phyloP scores from a whole-genome alignment of 441 rosid species.

The Gossypium schwendimanii region DNA sequence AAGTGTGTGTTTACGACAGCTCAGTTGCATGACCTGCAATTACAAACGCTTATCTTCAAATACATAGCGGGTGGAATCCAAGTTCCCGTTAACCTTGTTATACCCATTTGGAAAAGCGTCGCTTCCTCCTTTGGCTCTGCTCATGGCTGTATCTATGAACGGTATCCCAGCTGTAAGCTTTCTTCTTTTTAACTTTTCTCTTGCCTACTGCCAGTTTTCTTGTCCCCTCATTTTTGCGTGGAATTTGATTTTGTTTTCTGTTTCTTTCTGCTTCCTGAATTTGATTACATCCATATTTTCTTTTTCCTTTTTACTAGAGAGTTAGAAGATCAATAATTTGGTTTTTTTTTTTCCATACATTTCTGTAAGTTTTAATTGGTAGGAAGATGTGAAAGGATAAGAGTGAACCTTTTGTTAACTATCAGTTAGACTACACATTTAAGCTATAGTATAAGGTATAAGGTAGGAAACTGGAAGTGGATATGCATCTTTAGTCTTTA shows the following conservation, averaged over 20 bases:
- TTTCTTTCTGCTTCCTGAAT: not conserved
- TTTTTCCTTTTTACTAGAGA: not conserved
- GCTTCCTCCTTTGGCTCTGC: conserved; percentile 23
- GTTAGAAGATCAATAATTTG: not conserved
- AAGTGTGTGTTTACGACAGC: conserved; percentile 30
- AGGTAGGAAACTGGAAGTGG: not conserved
- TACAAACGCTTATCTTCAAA: conserved; percentile 42
- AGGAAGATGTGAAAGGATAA: not conserved
- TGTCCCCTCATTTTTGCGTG: not conserved
- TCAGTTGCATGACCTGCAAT: conserved; percentile 51
- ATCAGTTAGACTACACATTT: not conserved
- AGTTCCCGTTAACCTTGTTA: conserved; percentile 43
- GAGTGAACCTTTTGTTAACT: not conserved
- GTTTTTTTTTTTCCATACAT: not conserved
- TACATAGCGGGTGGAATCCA: conserved; percentile 43
- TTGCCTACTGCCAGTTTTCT: not conserved
- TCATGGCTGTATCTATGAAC: conserved; percentile 12
- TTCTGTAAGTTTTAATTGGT: not conserved
- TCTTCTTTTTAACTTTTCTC: not conserved
- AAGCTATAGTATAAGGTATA: not conserved
- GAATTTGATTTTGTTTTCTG: not conserved
- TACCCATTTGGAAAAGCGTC: conserved; percentile 40
- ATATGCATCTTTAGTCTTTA: not conserved
- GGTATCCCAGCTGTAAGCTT: conserved; percentile 34
- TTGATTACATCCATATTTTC: not conserved